These are phyloP conservation scores for Scheffersomyces ergatensis DNA, from an alignment of 805 yeast species.

Conservation along the genomic window DNA sequence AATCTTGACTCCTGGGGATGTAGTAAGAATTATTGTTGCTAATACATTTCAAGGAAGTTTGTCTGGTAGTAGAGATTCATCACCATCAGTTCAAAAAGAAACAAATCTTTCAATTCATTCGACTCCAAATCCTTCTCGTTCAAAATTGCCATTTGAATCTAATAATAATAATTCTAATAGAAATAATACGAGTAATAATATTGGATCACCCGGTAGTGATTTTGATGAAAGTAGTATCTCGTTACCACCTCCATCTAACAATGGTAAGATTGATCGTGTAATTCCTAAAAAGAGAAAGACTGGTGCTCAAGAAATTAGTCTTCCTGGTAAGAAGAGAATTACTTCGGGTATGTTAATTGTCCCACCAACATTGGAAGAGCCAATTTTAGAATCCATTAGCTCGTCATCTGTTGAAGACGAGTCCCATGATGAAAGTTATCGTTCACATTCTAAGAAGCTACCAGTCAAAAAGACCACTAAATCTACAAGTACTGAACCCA, in stretches of 20 bases:
- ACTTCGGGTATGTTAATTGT: constrained; percentile 42
- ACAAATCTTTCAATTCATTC: too few species aligned
- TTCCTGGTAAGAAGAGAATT: constrained; percentile 20
- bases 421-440: constrained; percentile 3
- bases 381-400: not conserved
- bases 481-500: not conserved
- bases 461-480: too few species aligned
- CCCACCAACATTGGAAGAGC: constrained; percentile 26
- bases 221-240: constrained; percentile 12
- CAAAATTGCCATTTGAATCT: constrained; percentile 1
- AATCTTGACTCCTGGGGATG: constrained; percentile 49
- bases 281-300: constrained; percentile 27
- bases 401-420: not conserved
- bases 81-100: constrained; percentile 1
- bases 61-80: not conserved
- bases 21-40: constrained; percentile 32
- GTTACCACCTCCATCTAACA: constrained; percentile 29
- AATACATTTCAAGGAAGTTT: constrained; percentile 18
- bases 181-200: not conserved
- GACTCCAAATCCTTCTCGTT: not conserved
- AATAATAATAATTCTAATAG: too few species aligned
- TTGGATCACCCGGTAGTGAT: not conserved
- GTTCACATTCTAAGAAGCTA: not conserved
- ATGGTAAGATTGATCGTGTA: constrained; percentile 4
- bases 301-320: constrained; percentile 1